Percentiles rank a stretch among this genome's conserved stretches.
These are phyloP conservation scores for Eimeria sp. DNA, from an alignment of 169 alveolate genomes.

Conservation along the genomic window DNA sequence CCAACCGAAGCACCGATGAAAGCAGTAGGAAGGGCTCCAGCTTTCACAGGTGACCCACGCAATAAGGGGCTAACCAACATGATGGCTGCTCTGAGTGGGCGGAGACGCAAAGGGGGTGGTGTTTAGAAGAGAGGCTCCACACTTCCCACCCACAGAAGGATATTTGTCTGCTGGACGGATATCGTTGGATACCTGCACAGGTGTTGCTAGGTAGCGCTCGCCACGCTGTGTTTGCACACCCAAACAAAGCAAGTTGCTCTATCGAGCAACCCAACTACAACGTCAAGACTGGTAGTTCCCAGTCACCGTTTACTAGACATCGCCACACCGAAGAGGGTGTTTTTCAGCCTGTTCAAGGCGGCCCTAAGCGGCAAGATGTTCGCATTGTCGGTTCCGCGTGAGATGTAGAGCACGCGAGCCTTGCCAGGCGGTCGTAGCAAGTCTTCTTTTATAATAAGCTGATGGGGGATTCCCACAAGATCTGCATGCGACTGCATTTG, in stretches of 20 bases:
- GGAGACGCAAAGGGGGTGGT: constrained; percentile 44
- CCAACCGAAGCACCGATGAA: constrained; percentile 29
- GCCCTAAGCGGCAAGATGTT: constrained; percentile 40
- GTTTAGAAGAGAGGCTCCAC: background rate
- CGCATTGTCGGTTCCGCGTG: constrained; percentile 16
- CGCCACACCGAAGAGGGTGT: constrained; percentile 8
- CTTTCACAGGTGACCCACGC: constrained; percentile 84
- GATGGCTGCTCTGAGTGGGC: constrained; percentile 76
- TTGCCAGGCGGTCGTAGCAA: constrained; percentile 18
- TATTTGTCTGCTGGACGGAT: background rate
- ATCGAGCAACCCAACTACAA: background rate
- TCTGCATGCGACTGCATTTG: constrained; percentile 70
- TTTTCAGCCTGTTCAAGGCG: constrained; percentile 17
- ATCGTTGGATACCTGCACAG: background rate
- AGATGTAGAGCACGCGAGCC: constrained; percentile 42
- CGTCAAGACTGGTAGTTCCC: background rate
- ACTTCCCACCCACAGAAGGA: background rate
- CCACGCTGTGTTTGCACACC: background rate
- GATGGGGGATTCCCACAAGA: constrained; percentile 61
- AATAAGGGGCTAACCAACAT: constrained; percentile 82
- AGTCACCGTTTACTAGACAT: constrained; percentile 7
- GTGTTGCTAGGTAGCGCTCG: background rate
- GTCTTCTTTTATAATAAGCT: constrained; percentile 33
- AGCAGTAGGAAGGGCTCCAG: constrained; percentile 80
- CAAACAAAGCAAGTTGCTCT: background rate